Evolutionary conservation across 2,329 filamentous ascomycete genomes (phyloP), one percentile per base, ranked within the genome.

Genomic region (Colletotrichum phormii): DNA sequence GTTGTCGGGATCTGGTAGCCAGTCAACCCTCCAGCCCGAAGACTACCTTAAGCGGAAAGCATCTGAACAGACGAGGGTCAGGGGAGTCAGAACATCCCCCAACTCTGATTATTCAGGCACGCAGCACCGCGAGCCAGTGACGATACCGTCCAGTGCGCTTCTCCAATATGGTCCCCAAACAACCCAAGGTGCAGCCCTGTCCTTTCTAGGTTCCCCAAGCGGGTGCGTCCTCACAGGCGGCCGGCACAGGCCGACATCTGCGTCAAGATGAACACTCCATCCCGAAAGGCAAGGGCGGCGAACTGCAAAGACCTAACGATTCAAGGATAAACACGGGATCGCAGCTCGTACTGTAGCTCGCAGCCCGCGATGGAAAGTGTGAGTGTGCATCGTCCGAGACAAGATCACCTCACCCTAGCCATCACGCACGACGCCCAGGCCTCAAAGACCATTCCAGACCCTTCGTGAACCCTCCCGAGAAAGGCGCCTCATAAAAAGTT

Each of bases 401-500:
- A 22, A 53, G 46, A 53, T 26, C 9, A 51, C 18, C 59, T 15
- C 59, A 22, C 15, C 4, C 33, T 9, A 31, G 8, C n/a, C 29
- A 64, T 29, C 35, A 33, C 63, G 26, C 15, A 2, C 53, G 26
- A 49, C 35, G 37, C 54, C 24, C 13, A 12, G 51, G 54, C 31
- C 13, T 22, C 31, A 51, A 24, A 22, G 55, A 31, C 71, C 66
- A 26, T 65, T 72, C 66, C 60, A 72, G 71, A 64, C 60, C 60
- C 18, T 61, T 71, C 60, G 22, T 65, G 55, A 65, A 72, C 57
- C 46, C 35, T 37, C 59, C 65, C 29, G 18, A 49, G 42, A 33
- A 33, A 65, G 24, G 42, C 49, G 13, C 57, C 70, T 29, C 22
- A 29, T 15, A 42, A 18, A 11, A 64, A 46, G 22, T 37, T 51